Conservation (phyloP, 345 rosid species). For the Schrenkiella parvula region DNA sequence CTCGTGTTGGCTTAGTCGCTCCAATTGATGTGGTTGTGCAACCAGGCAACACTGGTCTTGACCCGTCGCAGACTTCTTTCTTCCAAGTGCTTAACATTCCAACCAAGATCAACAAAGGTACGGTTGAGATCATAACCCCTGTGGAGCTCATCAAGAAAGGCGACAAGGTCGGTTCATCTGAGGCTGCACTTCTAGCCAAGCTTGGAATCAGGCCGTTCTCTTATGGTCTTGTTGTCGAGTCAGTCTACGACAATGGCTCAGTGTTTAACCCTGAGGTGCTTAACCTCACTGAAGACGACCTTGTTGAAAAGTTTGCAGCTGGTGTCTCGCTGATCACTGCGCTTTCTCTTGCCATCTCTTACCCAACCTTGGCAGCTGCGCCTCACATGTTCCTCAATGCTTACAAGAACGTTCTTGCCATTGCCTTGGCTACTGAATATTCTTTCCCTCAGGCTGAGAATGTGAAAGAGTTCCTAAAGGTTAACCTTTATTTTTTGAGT, state of each 20-base stretch:
- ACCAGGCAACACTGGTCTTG: constrained; percentile 96
- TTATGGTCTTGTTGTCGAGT: constrained; percentile 69
- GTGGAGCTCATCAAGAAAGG: constrained; percentile 96
- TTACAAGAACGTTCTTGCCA: constrained; percentile 71
- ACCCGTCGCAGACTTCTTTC: constrained; percentile 96
- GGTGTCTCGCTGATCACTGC: constrained; percentile 77
- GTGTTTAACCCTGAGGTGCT: constrained; percentile 91
- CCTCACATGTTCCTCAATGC: constrained; percentile 91
- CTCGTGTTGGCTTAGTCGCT: constrained; percentile 95
- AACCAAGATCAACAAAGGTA: constrained; percentile 98
- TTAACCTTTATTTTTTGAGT: background rate
- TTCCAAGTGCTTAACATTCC: constrained; percentile 98
- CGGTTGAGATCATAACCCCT: constrained; percentile 90
- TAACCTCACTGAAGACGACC: constrained; percentile 76
- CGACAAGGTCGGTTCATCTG: constrained; percentile 94
- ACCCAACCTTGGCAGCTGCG: constrained; percentile 84
- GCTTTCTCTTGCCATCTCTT: constrained; percentile 68
- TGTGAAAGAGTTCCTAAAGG: constrained; percentile 85
- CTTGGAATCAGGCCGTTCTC: constrained; percentile 94
- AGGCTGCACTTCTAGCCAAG: constrained; percentile 85
- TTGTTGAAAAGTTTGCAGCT: constrained; percentile 63
- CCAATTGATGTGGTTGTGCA: constrained; percentile 93
- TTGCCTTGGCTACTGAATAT: constrained; percentile 73
- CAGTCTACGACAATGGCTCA: constrained; percentile 80
- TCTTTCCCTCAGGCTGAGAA: constrained; percentile 74